Percentiles rank a stretch among this genome's conserved stretches.
These are phyloP conservation scores for Acanthamoeba triangularis DNA, from an alignment of 208 protist genomes.

Conservation along the genomic window DNA sequence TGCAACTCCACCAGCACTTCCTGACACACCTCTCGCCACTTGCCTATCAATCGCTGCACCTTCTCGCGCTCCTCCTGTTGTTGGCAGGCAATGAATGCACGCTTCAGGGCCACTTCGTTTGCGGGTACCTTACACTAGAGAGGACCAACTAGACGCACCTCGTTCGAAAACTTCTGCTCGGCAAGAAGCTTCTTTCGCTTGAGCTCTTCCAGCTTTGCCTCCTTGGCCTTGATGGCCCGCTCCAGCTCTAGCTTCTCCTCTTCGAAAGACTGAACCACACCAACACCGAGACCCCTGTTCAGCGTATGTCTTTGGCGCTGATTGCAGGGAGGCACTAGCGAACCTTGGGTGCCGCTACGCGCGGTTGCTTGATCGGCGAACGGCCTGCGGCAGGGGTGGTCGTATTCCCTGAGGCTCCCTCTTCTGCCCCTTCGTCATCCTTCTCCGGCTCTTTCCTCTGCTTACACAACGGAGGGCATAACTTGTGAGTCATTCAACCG, in stretches of 20 bases:
- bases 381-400: neutral
- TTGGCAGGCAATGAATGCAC: neutral
- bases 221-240: neutral
- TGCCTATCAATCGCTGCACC: neutral
- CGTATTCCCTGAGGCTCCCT: neutral
- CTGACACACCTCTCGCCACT: slow-evolving; percentile 27
- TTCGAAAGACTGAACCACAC: neutral
- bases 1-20: slow-evolving; percentile 25
- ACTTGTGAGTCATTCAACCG: neutral
- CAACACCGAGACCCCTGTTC: no score
- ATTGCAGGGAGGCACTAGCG: neutral
- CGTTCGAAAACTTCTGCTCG: slow-evolving; percentile 32
- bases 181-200: neutral
- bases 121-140: no score
- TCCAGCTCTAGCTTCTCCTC: neutral
- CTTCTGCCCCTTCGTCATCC: neutral
- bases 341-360: neutral
- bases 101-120: no score
- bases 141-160: neutral
- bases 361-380: neutral
- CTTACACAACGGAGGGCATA: neutral
- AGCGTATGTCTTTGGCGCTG: no score
- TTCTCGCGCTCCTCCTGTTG: slow-evolving; percentile 15
- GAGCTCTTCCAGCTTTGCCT: slow-evolving; percentile 17
- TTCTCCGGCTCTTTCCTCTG: slow-evolving; percentile 9